Percentiles rank a stretch among this genome's conserved stretches.
These are phyloP conservation scores for Entelexis sorbosivorans DNA, from an alignment of 1,139 yeast species.

Conservation along the genomic window DNA sequence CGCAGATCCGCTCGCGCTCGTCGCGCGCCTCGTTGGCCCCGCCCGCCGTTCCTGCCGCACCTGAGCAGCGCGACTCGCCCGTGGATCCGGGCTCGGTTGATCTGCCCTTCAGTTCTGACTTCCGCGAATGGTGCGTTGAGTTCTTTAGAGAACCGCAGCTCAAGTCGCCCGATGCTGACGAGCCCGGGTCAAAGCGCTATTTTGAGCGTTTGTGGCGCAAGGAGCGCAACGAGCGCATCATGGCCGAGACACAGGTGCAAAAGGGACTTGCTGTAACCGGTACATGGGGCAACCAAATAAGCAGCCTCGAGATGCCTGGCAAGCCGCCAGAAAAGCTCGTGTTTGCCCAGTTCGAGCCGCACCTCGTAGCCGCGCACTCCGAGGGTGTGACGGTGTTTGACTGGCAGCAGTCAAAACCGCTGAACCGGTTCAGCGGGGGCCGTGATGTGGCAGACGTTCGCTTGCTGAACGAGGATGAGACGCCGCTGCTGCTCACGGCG, in stretches of 20 bases:
- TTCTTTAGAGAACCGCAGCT: conserved; percentile 96
- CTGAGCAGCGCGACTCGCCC: background rate
- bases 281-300: conserved; percentile 65
- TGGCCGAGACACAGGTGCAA: conserved; percentile 81
- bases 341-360: conserved; percentile 86
- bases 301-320: conserved; percentile 39
- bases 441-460: conserved; percentile 80
- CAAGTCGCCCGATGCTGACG: conserved; percentile 75
- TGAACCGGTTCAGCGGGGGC: conserved; percentile 73
- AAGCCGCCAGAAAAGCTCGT: conserved; percentile 43
- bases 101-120: conserved; percentile 55
- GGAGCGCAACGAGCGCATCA: conserved; percentile 74
- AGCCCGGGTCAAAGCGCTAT: conserved; percentile 85
- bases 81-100: background rate
- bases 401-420: conserved; percentile 52
- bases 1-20: background rate
- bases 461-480: conserved; percentile 83
- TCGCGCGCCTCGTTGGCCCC: background rate
- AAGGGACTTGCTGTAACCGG: conserved; percentile 76
- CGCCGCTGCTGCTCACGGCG: conserved; percentile 73
- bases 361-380: conserved; percentile 71
- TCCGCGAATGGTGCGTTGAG: conserved; percentile 80
- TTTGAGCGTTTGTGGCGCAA: conserved; percentile 80
- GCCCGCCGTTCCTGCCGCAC: background rate
- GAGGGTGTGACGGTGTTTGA: conserved; percentile 78